Base-by-base conservation (phyloP, 768 basidiomycete species). In the Pisolithus tinctorius region DNA sequence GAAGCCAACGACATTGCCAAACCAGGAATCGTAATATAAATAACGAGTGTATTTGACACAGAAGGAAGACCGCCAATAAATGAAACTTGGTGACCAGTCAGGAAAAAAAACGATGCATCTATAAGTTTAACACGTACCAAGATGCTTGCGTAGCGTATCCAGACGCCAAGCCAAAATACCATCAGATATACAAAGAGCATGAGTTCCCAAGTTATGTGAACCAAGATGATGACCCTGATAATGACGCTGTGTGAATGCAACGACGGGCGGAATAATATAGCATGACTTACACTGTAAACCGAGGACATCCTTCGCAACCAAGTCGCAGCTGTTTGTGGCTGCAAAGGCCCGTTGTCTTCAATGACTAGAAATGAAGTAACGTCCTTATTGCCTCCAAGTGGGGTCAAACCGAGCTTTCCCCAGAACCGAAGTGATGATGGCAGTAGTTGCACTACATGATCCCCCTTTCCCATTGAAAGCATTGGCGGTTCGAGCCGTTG, bases 391-490 rank as follows among this genome's bases (percentile, higher is more conserved):
- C 92, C 91, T 34, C 77, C 77, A 44, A 77, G 74, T 0, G 91
- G 91, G 14, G 74, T 73, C 41, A 93, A 62, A 0, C 87, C 88
- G 11, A 92, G 74, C 63, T 90, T 93, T 58, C 88, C 84, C 90
- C 91, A 93, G 64, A 92, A 93, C 2, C 83, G 76, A 23, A 93
- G 61, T 0, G 88, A 84, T 4, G 87, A 67, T 2, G 88, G 83
- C 13, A 80, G 65, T 16, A 88, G 65, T 39, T 89, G 81, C n/a
- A 93, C 71, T 26, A 89, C 66, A 4, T 80, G 75, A 36, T 84
- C 82, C 2, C 79, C 78, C 60, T 88, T 88, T 3, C 79, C 83
- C 27, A 88, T 74, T 0, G 83, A 72, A 10, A 93, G 62, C 70
- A 79, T 72, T 0, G 88, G 86, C 1, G 76, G 62, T 7, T 80